A percentile compares a stretch with the other conserved stretches of the same genome.
These are phyloP conservation scores for Pyrus hybrid DNA, from an alignment of 331 rosid species.

Conservation along the genomic window DNA sequence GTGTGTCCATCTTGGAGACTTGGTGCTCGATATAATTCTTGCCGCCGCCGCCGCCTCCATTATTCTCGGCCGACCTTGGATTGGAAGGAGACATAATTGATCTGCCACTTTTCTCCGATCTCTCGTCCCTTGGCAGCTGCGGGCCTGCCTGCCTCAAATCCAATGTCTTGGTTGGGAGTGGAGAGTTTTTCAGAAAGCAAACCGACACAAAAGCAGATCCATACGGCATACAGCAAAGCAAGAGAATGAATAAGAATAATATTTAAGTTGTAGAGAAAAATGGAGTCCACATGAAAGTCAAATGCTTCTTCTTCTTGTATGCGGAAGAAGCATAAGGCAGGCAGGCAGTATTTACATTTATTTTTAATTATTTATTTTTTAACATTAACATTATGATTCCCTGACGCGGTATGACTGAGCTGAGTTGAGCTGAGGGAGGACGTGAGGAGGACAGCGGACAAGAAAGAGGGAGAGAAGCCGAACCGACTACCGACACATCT, in stretches of 20 bases:
- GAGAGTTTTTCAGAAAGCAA: background rate
- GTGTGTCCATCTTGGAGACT: slow-evolving; percentile 73
- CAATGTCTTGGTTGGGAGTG: background rate
- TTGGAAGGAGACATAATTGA: slow-evolving; percentile 13
- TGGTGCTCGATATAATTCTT: slow-evolving; percentile 56
- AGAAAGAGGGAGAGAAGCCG: background rate
- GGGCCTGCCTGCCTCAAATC: background rate
- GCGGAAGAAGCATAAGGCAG: background rate
- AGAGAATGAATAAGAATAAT: background rate
- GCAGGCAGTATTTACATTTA: background rate
- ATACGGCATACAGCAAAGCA: background rate
- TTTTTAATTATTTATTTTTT: too few relatives aligned
- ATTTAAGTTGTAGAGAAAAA: background rate
- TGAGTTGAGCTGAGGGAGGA: background rate
- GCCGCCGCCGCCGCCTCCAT: background rate
- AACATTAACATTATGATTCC: background rate
- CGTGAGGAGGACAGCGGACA: background rate
- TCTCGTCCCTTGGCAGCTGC: background rate
- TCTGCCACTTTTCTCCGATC: slow-evolving; percentile 6
- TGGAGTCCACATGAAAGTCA: slow-evolving; percentile 10
- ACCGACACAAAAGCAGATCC: background rate
- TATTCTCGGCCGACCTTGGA: background rate
- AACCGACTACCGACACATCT: slow-evolving; percentile 9
- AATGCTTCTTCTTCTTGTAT: background rate
- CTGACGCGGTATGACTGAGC: slow-evolving; percentile 2